Evolutionary conservation across 495 filamentous ascomycete species (phyloP), one percentile per base, ranked within the genome.

Genomic region (Coniosporium apollinis): DNA sequence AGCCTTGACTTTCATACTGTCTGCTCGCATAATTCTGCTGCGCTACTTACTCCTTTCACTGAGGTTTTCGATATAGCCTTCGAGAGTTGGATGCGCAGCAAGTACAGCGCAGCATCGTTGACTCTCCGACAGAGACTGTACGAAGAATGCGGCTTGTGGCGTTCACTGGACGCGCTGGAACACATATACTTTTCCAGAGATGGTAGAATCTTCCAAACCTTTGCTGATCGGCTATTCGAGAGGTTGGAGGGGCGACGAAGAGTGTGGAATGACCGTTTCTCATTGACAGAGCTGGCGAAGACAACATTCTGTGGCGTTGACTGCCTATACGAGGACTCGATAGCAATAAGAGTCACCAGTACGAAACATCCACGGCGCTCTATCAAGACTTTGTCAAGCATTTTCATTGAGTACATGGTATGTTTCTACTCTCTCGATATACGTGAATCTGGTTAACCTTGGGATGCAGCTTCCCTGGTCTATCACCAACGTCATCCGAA

Each of bases 251-350:
- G 62, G 14, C 55, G 74, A 5, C 69, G 67, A 32, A 47, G 51
- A 13, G 65, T 64, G 17, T 94, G 87, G 86, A 75, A 74, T 39
- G 83, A 96, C 55, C 68, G 74, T 15, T 91, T 83, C 48, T 61
- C 79, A 3, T 60, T 94, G 21, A 92, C 81, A 2, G 83, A 89
- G 45, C 55, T 87, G 5, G 72, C 76, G 3, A 80, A 81, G 36
- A 69, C 67, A 22, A 69, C 76, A 3, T 83, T 84, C 49, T 64
- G 65, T 24, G 41, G 48, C 1, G 39, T 64, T 7, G 36, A 47
- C 2, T 55, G 56, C 15, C 57, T 81, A 3, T 70, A 82, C 28
- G 44, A 60, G 1, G 66, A 76, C 28, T 66, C 69, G 10, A 51
- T 94, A 18, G 56, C 62, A 1, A 61, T 80, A 19, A 59, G 67